Evolutionary conservation across 2,329 filamentous ascomycete species (phyloP).

Genomic region (Trichoderma koningiopsis): DNA sequence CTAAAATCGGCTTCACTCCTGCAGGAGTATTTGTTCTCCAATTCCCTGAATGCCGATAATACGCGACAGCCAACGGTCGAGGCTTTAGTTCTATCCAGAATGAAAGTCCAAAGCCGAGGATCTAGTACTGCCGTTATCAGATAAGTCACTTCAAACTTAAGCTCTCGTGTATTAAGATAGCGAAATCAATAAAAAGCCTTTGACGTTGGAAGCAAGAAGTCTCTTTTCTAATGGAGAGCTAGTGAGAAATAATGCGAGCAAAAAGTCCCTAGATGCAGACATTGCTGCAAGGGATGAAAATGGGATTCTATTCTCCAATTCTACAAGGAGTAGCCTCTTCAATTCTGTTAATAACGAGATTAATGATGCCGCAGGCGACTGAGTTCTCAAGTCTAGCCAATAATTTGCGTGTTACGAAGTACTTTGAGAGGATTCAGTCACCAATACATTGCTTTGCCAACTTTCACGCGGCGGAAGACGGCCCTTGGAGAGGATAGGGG

Average conservation of each 20-base stretch:
- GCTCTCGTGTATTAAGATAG: neutral
- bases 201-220: neutral
- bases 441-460: slow-evolving; percentile 24
- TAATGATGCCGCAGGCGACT: neutral
- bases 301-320: neutral
- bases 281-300: neutral
- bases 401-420: too few species aligned
- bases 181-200: neutral
- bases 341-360: neutral
- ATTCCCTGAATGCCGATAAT: neutral
- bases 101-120: neutral
- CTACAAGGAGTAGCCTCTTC: neutral
- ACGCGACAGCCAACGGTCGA: neutral
- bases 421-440: neutral
- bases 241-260: neutral
- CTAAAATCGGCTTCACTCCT: neutral
- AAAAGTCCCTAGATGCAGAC: neutral
- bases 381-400: neutral
- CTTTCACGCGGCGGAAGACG: neutral
- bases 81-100: neutral
- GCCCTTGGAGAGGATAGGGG: too few species aligned
- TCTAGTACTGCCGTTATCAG: neutral
- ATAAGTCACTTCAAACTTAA: neutral
- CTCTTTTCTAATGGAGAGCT: neutral
- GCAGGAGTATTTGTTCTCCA: neutral